Evolutionary conservation across 139 green algal species (phyloP).

Genomic region (Chlamydomonas schloesseri): DNA sequence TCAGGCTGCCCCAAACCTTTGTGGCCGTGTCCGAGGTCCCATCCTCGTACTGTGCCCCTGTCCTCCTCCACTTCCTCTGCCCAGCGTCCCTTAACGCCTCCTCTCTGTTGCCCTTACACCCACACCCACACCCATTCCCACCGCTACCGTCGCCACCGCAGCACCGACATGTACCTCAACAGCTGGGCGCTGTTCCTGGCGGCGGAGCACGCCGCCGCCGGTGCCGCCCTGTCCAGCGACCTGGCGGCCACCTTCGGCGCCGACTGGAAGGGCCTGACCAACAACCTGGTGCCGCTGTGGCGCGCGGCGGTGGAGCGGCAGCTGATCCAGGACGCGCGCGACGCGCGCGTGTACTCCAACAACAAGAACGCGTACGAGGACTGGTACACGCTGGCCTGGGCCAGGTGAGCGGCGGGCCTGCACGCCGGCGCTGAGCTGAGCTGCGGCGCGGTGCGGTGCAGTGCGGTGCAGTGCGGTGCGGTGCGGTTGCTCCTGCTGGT

Average conservation of each 20-base stretch:
- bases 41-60: not conserved
- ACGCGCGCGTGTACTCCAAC: not conserved
- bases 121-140: too few species aligned
- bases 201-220: not conserved
- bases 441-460: too few species aligned
- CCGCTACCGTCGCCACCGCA: too few species aligned
- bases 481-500: too few species aligned
- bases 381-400: constrained; percentile 52
- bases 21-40: too few species aligned
- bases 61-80: not conserved
- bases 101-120: too few species aligned
- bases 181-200: constrained; percentile 55
- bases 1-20: too few species aligned
- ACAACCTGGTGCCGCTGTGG: constrained; percentile 35
- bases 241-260: not conserved
- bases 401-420: not conserved
- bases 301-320: constrained; percentile 26
- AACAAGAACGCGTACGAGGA: constrained; percentile 29
- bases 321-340: constrained; percentile 41
- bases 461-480: too few species aligned
- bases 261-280: not conserved
- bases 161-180: constrained; percentile 54
- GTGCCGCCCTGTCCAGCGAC: not conserved
- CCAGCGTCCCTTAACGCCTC: too few species aligned
- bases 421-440: too few species aligned